These are phyloP conservation scores for Noccaea bulbosa DNA, from an alignment of 345 rosid genomes.

Conservation along the genomic window DNA sequence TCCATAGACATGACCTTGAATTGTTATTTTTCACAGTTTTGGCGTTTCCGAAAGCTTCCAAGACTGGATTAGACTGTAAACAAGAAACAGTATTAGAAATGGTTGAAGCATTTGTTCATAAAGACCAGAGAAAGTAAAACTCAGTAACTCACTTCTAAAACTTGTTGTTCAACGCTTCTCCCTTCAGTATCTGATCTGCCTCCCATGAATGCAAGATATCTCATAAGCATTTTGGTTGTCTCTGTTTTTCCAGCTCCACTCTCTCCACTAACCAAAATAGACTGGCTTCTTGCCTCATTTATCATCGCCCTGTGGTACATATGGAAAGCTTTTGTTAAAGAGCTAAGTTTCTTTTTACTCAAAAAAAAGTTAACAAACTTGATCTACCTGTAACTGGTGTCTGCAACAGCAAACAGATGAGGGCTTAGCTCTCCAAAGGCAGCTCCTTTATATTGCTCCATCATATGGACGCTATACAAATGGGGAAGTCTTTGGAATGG, in stretches of 20 bases:
- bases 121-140: neutral
- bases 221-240: conserved; percentile 91
- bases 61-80: conserved; percentile 79
- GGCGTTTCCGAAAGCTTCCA: conserved; percentile 96
- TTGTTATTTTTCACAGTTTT: conserved; percentile 90
- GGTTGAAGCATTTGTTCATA: conserved; percentile 19
- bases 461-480: conserved; percentile 62
- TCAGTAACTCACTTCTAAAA: conserved; percentile 59
- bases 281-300: conserved; percentile 70
- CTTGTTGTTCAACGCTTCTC: conserved; percentile 80
- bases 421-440: conserved; percentile 69
- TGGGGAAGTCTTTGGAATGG: conserved; percentile 68
- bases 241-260: conserved; percentile 98
- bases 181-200: conserved; percentile 76
- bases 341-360: neutral
- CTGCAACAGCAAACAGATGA: conserved; percentile 67
- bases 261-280: conserved; percentile 82
- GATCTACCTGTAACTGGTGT: conserved; percentile 58
- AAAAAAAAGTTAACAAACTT: neutral
- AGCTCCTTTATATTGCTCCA: conserved; percentile 70
- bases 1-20: conserved; percentile 59
- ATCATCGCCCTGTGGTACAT: conserved; percentile 62
- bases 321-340: conserved; percentile 16
- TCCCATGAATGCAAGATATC: conserved; percentile 90
- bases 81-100: conserved; percentile 25